Conservation (phyloP, 192 early-diverging fungal species). For the Borealophlyctis nickersoniae region DNA sequence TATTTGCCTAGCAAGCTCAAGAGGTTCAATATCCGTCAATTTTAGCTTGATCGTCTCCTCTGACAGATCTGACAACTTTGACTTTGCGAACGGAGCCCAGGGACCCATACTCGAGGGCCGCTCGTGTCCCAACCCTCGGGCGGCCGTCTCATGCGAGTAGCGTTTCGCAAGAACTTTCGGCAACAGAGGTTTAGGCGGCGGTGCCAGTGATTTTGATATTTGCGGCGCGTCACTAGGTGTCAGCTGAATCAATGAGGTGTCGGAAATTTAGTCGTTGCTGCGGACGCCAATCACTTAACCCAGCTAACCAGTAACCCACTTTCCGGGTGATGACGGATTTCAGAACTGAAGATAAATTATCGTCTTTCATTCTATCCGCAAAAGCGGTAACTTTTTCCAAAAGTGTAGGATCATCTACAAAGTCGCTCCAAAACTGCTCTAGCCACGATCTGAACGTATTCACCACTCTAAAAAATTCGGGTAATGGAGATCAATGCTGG, state of each 20-base stretch:
- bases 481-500: neutral
- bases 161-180: constrained; percentile 42
- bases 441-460: constrained; percentile 55
- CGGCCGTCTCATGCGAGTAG: constrained; percentile 29
- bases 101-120: constrained; percentile 2
- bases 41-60: constrained; percentile 34
- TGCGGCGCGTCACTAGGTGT: constrained; percentile 2
- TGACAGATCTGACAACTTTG: constrained; percentile 3
- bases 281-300: too few relatives aligned
- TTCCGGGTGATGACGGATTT: constrained; percentile 32
- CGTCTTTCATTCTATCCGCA: constrained; percentile 39
- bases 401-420: constrained; percentile 39
- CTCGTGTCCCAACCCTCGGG: too few relatives aligned
- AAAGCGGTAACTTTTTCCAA: constrained; percentile 34
- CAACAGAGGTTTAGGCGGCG: constrained; percentile 49
- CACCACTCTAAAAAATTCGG: constrained; percentile 31
- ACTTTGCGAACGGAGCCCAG: constrained; percentile 19
- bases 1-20: constrained; percentile 56
- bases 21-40: constrained; percentile 48
- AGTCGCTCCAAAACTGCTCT: constrained; percentile 56
- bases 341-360: constrained; percentile 32
- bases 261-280: too few relatives aligned
- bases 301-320: too few relatives aligned
- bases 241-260: too few relatives aligned
- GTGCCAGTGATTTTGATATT: constrained; percentile 8